Conservation (phyloP, 2,329 filamentous ascomycete genomes). For the Alternaria metachromatica region DNA sequence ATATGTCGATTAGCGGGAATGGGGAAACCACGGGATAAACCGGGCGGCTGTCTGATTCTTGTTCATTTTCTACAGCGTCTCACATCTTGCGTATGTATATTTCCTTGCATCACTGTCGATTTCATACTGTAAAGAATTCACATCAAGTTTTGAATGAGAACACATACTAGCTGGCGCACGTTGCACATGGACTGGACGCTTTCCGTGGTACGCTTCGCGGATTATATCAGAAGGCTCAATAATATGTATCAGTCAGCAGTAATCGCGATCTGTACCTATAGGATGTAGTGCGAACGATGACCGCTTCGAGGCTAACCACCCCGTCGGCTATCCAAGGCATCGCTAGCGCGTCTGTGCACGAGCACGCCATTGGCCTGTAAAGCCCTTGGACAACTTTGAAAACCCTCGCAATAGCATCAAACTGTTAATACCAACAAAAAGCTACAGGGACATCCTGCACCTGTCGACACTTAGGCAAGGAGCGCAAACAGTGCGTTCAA, state of each 20-base stretch:
- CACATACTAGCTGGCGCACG: neutral
- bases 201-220: neutral
- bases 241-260: neutral
- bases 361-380: slow-evolving; percentile 29
- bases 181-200: neutral
- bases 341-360: slow-evolving; percentile 25
- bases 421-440: neutral
- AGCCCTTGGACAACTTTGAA: neutral
- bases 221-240: neutral
- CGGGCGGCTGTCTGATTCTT: slow-evolving; percentile 7
- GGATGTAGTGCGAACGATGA: slow-evolving; percentile 13
- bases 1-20: neutral
- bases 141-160: neutral
- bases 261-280: neutral
- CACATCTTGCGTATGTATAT: neutral
- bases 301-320: slow-evolving; percentile 16
- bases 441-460: neutral
- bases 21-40: slow-evolving; percentile 6
- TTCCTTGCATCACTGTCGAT: neutral
- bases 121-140: neutral
- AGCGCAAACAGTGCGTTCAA: neutral
- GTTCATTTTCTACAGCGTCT: neutral
- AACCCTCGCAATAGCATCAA: neutral
- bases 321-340: slow-evolving; percentile 19
- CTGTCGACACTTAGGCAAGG: neutral